These are phyloP conservation scores for Kodamaea restingae DNA, from an alignment of 805 yeast genomes.

Conservation along the genomic window DNA sequence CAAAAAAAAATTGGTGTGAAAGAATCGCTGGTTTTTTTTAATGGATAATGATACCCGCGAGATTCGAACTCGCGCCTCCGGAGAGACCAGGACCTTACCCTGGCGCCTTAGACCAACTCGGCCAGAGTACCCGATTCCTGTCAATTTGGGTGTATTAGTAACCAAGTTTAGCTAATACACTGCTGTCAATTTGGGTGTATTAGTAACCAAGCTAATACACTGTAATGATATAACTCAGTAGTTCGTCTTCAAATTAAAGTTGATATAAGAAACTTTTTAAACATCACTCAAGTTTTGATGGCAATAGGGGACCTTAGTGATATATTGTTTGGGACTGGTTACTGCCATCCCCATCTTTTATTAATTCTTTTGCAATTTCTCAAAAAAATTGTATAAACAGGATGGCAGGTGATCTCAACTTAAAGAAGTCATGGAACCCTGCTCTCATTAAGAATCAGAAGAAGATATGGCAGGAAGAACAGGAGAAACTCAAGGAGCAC, in stretches of 20 bases:
- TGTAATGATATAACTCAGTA: too few species aligned
- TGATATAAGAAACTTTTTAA: too few species aligned
- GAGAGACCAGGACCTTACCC: conserved; percentile 22
- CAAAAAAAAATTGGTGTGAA: conserved; percentile 12
- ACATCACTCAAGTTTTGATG: too few species aligned
- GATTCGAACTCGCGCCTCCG: conserved; percentile 22
- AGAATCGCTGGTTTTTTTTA: conserved; percentile 16
- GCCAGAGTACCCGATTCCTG: conserved; percentile 21
- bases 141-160: too few species aligned
- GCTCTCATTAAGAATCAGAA: conserved; percentile 78
- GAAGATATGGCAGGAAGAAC: conserved; percentile 80
- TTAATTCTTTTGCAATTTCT: background rate
- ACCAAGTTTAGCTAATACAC: too few species aligned
- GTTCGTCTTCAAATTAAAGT: too few species aligned
- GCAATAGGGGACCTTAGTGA: too few species aligned
- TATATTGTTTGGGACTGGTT: too few species aligned
- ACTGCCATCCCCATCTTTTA: too few species aligned
- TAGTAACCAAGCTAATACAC: too few species aligned
- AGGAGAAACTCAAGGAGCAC: conserved; percentile 68
- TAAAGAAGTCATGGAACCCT: conserved; percentile 97
- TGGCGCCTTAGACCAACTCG: conserved; percentile 22
- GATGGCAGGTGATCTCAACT: conserved; percentile 74
- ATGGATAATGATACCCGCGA: conserved; percentile 19
- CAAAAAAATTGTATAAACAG: background rate
- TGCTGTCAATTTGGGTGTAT: too few species aligned